Base-by-base conservation (phyloP, 805 yeast genomes). In the Pichia paraexigua region DNA sequence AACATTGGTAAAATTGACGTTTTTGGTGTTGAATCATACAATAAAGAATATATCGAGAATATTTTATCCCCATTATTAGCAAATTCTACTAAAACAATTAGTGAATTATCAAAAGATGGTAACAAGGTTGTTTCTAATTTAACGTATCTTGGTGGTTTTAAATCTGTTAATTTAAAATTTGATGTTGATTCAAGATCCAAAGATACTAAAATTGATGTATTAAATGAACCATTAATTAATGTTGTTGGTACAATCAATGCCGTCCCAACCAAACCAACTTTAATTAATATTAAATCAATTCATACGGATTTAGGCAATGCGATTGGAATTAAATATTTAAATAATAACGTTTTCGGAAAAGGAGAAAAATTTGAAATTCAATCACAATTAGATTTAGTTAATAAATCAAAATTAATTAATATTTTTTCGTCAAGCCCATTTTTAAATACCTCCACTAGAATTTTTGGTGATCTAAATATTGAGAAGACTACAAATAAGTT, bases 321-420 rank as follows among this genome's bases (percentile, higher is more conserved):
- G 43, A 43, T 46, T 42, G 73, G 73, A 5, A 59, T 73, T 28
- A 62, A 66, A 12, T 71, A 70, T 54, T 56, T 66, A 2, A 71
- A 75, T 55, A 68, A 70, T 54, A 84, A 84, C 60, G 69, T 78
- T 10, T 75, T 83, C 56, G 89, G 87, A 5, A 84, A 83, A n/a
- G 89, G 86, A 17, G 91, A 85, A 62, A 69, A 69, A 8, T 58
- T 85, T 17, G 69, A 76, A 17, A 54, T 82, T 17, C 82, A 82
- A 53, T 74, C 79, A 56, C 63, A 53, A 53, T 66, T 72, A 53
- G 73, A 75, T 58, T 59, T 70, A 69, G 71, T 76, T 25, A 71
- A 73, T 56, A 90, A 80, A 47, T 64, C 74, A 43, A 76, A 68
- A 62, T 76, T 63, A 60, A 72, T 74, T 58, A 85, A 77, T 68